Percentiles rank a stretch among this genome's conserved stretches.
These are phyloP conservation scores for Cornus suecica DNA, from an alignment of 148 eudicot genomes.

Conservation along the genomic window DNA sequence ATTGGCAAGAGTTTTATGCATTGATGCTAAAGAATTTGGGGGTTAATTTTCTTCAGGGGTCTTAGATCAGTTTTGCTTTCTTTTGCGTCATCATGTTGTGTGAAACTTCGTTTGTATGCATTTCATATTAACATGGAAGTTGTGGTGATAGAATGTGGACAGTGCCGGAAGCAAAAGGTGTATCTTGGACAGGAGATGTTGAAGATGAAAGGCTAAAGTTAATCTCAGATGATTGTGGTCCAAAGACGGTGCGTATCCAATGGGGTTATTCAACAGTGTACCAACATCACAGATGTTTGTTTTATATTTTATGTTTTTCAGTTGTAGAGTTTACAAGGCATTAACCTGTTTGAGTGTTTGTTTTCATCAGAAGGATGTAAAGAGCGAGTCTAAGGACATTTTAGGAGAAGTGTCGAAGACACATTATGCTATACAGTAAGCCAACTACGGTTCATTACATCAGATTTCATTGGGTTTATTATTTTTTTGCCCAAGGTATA, in stretches of 20 bases:
- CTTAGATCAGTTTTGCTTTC: neutral
- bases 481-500: neutral
- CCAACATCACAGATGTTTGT: neutral
- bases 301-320: neutral
- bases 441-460: neutral
- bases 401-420: constrained; percentile 53
- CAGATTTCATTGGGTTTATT: neutral
- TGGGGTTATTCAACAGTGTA: neutral
- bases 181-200: constrained; percentile 44
- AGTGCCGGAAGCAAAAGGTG: constrained; percentile 65
- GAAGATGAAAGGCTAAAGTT: constrained; percentile 55
- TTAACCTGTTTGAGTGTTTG: constrained; percentile 1
- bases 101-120: neutral
- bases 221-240: constrained; percentile 46
- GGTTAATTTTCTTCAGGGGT: neutral
- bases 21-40: neutral
- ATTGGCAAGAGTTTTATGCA: neutral
- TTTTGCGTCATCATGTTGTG: neutral
- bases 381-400: constrained; percentile 34
- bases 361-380: constrained; percentile 32
- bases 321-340: neutral
- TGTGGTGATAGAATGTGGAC: constrained; percentile 54
- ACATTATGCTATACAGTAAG: constrained; percentile 65
- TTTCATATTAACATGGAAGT: neutral
- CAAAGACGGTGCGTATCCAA: constrained; percentile 44